phyloP scores from a whole-genome alignment of 2,329 filamentous ascomycete species.

The Verticillium klebahnii region DNA sequence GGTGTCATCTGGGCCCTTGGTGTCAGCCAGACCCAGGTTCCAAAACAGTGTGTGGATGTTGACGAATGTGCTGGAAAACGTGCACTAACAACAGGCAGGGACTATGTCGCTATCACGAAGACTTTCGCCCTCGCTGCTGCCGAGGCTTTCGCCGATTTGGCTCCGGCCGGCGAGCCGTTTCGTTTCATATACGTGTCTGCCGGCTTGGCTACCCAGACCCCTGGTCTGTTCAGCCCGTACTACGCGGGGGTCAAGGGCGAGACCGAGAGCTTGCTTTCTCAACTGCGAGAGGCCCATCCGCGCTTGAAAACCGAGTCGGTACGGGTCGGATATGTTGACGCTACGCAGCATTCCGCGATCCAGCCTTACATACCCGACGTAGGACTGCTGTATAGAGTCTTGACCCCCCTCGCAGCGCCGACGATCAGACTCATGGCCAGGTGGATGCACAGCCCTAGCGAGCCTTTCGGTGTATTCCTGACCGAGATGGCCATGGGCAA shows the following conservation, averaged over 20 bases:
- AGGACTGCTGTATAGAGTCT: not conserved
- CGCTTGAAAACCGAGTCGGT: not conserved
- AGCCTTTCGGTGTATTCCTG: constrained; percentile 36
- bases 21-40: no score
- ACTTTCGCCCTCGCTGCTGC: constrained; percentile 62
- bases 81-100: not conserved
- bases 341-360: not conserved
- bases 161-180: constrained; percentile 44
- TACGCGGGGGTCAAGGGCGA: constrained; percentile 65
- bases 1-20: no score
- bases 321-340: not conserved
- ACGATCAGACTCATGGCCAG: not conserved
- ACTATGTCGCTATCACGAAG: constrained; percentile 54
- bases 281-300: constrained; percentile 25
- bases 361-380: not conserved
- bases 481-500: constrained; percentile 40
- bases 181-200: constrained; percentile 71
- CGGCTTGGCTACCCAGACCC: constrained; percentile 52
- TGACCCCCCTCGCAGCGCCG: not conserved
- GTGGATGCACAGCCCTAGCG: constrained; percentile 33
- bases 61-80: not conserved
- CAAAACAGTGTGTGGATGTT: no score
- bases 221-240: constrained; percentile 48
- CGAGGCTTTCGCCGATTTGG: constrained; percentile 49
- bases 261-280: constrained; percentile 55